Percentiles rank a stretch among this genome's conserved stretches.
phyloP scores from a whole-genome alignment of 495 filamentous ascomycete genomes.

The Astrothelium macrocarpum region DNA sequence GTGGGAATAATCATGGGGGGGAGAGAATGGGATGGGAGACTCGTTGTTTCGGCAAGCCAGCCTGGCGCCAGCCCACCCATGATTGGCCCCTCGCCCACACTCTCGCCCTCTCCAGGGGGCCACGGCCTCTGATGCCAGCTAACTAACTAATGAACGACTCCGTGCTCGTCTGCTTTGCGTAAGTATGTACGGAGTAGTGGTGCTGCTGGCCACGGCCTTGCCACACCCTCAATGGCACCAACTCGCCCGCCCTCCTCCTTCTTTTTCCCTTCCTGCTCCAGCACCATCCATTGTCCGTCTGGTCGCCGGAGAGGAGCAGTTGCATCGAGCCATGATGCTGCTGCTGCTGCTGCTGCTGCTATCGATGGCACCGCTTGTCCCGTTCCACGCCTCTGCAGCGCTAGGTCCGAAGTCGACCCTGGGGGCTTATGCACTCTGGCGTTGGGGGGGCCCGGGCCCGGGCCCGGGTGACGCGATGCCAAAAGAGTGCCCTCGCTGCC shows the following conservation, averaged over 20 bases:
- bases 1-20: slow-evolving; percentile 4
- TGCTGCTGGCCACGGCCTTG: neutral
- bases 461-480: slow-evolving; percentile 1
- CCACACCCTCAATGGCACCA: neutral
- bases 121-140: neutral
- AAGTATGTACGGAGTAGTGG: neutral
- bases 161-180: neutral
- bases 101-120: neutral
- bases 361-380: neutral
- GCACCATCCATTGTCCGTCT: neutral
- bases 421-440: slow-evolving; percentile 6
- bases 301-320: too few relatives aligned
- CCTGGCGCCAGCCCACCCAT: neutral
- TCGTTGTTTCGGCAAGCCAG: slow-evolving; percentile 3
- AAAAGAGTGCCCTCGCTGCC: neutral
- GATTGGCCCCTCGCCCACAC: neutral
- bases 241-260: neutral
- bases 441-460: neutral
- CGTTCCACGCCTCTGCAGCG: slow-evolving; percentile 4
- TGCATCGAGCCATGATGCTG: neutral
- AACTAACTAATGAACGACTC: neutral
- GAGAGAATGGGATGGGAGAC: slow-evolving; percentile 1
- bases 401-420: slow-evolving; percentile 6
- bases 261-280: neutral
- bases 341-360: neutral